Conservation (phyloP, 257 asterid species). For the Cinchona pubescens region DNA sequence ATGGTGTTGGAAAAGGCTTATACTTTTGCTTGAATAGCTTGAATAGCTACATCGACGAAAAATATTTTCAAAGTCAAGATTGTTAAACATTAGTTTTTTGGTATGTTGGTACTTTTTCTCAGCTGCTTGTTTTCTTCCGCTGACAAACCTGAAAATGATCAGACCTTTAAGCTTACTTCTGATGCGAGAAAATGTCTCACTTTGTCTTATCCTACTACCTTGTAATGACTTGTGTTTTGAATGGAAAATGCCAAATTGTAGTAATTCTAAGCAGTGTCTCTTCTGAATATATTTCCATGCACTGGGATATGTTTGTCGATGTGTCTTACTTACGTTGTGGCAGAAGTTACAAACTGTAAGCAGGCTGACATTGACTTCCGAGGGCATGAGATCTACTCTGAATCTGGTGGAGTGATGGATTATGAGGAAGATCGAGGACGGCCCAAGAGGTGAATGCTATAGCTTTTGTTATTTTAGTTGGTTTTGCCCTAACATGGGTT, state of each 20-base stretch:
- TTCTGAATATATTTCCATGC: slow-evolving; percentile 30
- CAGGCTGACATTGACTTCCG: slow-evolving; percentile 78
- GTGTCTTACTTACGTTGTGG: slow-evolving; percentile 93
- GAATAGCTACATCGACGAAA: background rate
- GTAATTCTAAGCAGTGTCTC: slow-evolving; percentile 8
- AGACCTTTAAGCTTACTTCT: background rate
- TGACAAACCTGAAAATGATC: background rate
- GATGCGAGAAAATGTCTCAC: background rate
- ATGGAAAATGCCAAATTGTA: background rate
- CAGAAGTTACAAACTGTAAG: slow-evolving; percentile 94
- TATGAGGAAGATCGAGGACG: slow-evolving; percentile 88
- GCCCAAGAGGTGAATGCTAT: slow-evolving; percentile 69
- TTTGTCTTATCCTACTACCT: background rate
- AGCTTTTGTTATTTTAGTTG: background rate
- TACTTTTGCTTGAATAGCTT: background rate
- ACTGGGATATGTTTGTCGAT: slow-evolving; percentile 66
- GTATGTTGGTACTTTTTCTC: background rate
- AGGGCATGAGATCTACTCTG: slow-evolving; percentile 83
- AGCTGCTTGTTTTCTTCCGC: background rate
- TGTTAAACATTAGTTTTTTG: background rate
- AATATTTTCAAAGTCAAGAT: background rate
- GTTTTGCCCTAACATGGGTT: background rate
- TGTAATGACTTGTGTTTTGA: background rate
- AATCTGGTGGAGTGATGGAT: slow-evolving; percentile 96
- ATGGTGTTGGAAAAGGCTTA: background rate